Conservation (phyloP, 2,329 filamentous ascomycete species). For the Fusarium ambrosium region DNA sequence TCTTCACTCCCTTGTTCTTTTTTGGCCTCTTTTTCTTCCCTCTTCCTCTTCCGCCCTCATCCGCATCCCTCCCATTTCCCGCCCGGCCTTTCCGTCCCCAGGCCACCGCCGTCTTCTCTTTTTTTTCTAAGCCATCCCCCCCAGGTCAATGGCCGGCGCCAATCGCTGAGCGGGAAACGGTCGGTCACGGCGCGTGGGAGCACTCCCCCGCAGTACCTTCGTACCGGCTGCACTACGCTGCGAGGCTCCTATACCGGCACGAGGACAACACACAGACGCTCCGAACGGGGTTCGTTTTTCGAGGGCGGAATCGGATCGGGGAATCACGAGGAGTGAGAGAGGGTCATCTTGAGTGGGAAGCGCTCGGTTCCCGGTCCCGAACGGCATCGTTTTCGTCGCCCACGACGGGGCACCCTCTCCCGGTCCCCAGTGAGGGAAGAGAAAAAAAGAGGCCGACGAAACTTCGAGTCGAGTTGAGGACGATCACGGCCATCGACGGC, state of each 20-base stretch:
- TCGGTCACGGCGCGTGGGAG: conserved; percentile 71
- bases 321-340: conserved; percentile 17
- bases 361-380: conserved; percentile 20
- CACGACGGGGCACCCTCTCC: conserved; percentile 16
- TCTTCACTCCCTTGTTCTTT: conserved; percentile 16
- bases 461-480: not conserved
- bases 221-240: conserved; percentile 47
- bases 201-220: conserved; percentile 70
- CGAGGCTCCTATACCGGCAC: conserved; percentile 44
- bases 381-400: conserved; percentile 23
- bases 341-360: conserved; percentile 15
- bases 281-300: conserved; percentile 25
- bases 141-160: conserved; percentile 69
- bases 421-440: conserved; percentile 19
- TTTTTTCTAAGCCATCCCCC: conserved; percentile 12
- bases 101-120: conserved; percentile 27
- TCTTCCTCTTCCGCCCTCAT: conserved; percentile 16
- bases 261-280: conserved; percentile 29
- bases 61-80: conserved; percentile 16
- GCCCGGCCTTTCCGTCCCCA: conserved; percentile 22
- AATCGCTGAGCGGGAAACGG: conserved; percentile 66
- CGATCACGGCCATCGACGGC: conserved; percentile 5
- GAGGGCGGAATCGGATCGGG: conserved; percentile 26
- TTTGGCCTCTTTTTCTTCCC: conserved; percentile 8
- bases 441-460: not conserved